These are phyloP conservation scores for Albugo laibachii DNA, from an alignment of 352 stramenopile species.

Conservation along the genomic window DNA sequence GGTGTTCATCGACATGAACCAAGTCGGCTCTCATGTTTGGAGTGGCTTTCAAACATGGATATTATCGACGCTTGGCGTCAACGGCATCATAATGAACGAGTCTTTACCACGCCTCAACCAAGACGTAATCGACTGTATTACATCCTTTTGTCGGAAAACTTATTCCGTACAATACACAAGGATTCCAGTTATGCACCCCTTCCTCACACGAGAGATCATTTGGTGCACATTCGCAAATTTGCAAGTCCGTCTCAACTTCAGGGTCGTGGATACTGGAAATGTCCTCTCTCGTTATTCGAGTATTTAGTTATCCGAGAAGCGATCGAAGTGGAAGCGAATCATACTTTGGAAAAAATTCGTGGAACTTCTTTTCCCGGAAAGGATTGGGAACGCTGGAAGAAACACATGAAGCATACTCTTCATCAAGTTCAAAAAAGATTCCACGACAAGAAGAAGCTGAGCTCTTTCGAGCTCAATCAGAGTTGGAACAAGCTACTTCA, in stretches of 20 bases:
- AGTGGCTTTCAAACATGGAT: slow-evolving; percentile 2
- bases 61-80: slow-evolving; percentile 5
- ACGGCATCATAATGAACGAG: neutral
- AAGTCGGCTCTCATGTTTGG: neutral
- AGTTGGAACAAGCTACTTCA: neutral
- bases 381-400: slow-evolving; percentile 3
- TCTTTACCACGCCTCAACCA: slow-evolving; percentile 2
- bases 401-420: neutral
- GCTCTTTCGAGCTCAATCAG: neutral
- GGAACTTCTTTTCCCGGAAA: neutral
- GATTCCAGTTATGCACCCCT: neutral
- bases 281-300: neutral
- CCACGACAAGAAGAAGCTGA: neutral
- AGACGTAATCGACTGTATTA: slow-evolving; percentile 11
- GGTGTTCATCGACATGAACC: neutral
- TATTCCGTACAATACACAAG: neutral
- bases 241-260: neutral
- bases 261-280: neutral
- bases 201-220: neutral
- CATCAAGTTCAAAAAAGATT: slow-evolving; percentile 2
- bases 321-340: too few species aligned
- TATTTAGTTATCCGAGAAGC: too few species aligned
- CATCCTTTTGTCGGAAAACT: slow-evolving; percentile 2
- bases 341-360: neutral
- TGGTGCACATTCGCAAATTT: neutral